Evolutionary conservation across 1,284 basidiomycete genomes (phyloP), one percentile per base, ranked within the genome.

Genomic region (Fomitopsis schrenkii): DNA sequence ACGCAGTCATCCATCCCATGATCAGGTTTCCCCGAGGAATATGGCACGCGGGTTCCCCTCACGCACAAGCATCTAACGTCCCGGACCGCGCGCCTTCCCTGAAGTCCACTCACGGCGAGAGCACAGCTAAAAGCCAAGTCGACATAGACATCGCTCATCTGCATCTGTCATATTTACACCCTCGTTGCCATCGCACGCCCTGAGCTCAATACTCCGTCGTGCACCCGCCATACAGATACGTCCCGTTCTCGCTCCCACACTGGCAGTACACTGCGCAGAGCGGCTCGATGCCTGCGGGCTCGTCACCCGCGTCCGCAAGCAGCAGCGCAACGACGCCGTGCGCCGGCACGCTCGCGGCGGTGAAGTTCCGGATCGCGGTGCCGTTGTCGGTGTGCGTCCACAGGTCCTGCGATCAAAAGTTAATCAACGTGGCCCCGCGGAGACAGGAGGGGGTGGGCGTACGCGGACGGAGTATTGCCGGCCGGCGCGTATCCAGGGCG

Each of bases 381-480:
- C 85, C 85, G 67, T 87, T 88, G 66, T 85, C 74, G 5, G 84
- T 86, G 69, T 88, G 86, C 3, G 81, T 67, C 86, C 86, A 88
- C 0, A 87, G 75, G 65, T 88, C 86, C 86, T 87, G 48, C 14
- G 8, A 28, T 33, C 54, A 15, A 4, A 30, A 55, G 30, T 30
- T 19, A 14, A 8, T 12, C 14, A 22, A 22, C 26, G 45, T 48
- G 3, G 8, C 5, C n/a, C 17, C 19, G 17, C 17, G 8, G n/a
- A 45, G 44, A 26, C 9, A 12, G 26, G 19, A 15, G 45, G 14
- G 45, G 45, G 14, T 38, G 8, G 33, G 71, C 78, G 55, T 71
- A 86, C 84, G 60, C 86, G 76, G 55, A 88, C 81, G 30, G 77
- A 67, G 65, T 88, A 87, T 66, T 85, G 79, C 56, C 82, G 74